These are phyloP conservation scores for Neofusicoccum kwambonambiense DNA, from an alignment of 2,329 filamentous ascomycete species.

Conservation along the genomic window DNA sequence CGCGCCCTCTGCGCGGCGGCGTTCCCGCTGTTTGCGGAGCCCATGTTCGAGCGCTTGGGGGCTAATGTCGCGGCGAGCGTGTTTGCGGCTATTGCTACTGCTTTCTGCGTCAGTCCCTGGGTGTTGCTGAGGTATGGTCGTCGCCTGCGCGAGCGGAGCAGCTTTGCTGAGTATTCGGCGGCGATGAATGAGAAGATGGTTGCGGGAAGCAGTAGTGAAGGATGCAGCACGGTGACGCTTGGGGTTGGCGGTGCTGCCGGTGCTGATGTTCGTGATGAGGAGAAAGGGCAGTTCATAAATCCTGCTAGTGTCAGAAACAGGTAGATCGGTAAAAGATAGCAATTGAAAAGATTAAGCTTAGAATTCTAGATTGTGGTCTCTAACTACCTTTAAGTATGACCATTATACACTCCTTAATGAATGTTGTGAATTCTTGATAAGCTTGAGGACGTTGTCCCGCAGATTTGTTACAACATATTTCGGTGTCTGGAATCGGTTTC, in stretches of 20 bases:
- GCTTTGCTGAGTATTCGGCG: constrained; percentile 15
- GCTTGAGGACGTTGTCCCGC: too few relatives aligned
- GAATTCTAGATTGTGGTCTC: too few relatives aligned
- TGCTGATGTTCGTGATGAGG: neutral
- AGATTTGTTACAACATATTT: too few relatives aligned
- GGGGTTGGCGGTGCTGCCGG: neutral
- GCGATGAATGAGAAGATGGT: neutral
- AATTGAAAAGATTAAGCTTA: too few relatives aligned
- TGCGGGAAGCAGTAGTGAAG: neutral
- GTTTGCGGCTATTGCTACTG: constrained; percentile 8
- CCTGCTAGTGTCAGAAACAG: too few relatives aligned
- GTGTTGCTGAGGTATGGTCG: constrained; percentile 23
- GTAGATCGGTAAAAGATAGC: too few relatives aligned
- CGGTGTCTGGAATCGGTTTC: too few relatives aligned
- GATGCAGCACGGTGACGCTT: neutral
- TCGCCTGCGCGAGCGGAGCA: constrained; percentile 21
- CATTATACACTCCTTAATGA: too few relatives aligned
- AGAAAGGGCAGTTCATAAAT: too few relatives aligned
- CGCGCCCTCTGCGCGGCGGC: constrained; percentile 8
- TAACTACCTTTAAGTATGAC: too few relatives aligned
- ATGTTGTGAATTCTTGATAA: too few relatives aligned
- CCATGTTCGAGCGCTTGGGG: constrained; percentile 6
- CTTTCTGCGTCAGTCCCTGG: constrained; percentile 3
- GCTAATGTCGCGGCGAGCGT: neutral
- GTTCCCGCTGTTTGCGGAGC: constrained; percentile 2